These are phyloP conservation scores for Pilobolus umbonatus DNA, from an alignment of 192 early-diverging fungal species.

Conservation along the genomic window DNA sequence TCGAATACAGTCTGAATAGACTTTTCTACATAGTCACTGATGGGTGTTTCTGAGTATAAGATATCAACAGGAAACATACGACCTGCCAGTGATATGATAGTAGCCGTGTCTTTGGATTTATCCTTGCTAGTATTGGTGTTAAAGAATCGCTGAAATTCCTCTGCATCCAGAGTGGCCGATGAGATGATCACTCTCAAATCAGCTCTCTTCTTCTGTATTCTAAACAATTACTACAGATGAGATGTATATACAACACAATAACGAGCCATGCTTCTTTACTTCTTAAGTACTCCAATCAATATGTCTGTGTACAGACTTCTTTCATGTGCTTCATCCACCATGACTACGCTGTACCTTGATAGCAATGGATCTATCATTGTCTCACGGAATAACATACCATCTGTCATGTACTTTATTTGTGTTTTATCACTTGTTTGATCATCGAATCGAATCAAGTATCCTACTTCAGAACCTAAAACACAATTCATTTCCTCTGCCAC, in stretches of 20 bases:
- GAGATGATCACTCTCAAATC: constrained; percentile 73
- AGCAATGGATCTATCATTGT: constrained; percentile 71
- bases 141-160: constrained; percentile 66
- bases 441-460: constrained; percentile 77
- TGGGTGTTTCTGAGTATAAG: constrained; percentile 56
- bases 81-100: constrained; percentile 71
- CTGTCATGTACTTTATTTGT: constrained; percentile 81
- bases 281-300: constrained; percentile 69
- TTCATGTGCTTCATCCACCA: constrained; percentile 81
- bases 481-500: constrained; percentile 71
- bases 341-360: constrained; percentile 66
- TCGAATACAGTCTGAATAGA: constrained; percentile 69
- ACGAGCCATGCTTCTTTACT: constrained; percentile 40
- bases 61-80: constrained; percentile 68
- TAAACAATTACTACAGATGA: constrained; percentile 18
- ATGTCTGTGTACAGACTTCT: constrained; percentile 71
- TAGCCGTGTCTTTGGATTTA: constrained; percentile 45
- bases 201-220: constrained; percentile 63
- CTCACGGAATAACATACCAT: constrained; percentile 81
- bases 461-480: constrained; percentile 66
- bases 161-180: constrained; percentile 78
- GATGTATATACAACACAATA: neutral
- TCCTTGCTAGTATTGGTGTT: constrained; percentile 49
- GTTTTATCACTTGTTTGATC: constrained; percentile 42
- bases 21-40: constrained; percentile 59